Base-by-base conservation (phyloP, 1,139 yeast species). In the Geotrichum bryndzae region DNA sequence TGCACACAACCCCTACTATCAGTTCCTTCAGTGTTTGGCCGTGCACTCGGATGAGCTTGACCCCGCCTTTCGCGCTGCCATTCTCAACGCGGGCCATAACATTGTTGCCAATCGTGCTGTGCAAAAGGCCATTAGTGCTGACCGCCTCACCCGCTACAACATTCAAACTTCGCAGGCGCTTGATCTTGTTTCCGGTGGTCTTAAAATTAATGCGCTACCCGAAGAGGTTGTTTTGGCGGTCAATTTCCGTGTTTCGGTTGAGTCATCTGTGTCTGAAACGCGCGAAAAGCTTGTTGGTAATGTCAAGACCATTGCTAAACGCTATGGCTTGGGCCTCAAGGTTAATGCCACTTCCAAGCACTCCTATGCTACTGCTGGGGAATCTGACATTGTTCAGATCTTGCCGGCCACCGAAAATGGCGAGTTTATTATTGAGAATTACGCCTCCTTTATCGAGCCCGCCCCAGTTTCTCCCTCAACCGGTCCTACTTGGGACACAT, bases 131-230 rank as follows among this genome's bases (percentile, higher is more conserved):
- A 53, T 68, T 29, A 33, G 61, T 23, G 33, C 35, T 3, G 41
- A 57, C 35, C 51, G 56, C 35, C 51, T 46, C 23, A 55, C 53
- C 54, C 81, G 79, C 63, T 83, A 77, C 67, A 72, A 82, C 53
- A 76, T 86, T 57, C 78, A 79, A 51, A 85, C 90, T 0, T 79
- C 88, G 5, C 88, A 84, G 68, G 87, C 89, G 0, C 76, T 82
- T 25, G 89, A 85, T 70, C 77, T 84, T 11, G 75, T 86, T 54
- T 66, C 74, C 11, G 90, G 90, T 7, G 91, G 90, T 18, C 80
- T 80, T 50, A 86, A 86, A 70, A 76, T 83, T 27, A 86, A 86
- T 69, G 90, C 90, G 1, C 76, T 87, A 58, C 92, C 94, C 0
- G 92, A 87, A 69, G 78, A 77, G 62, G 85, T 82, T 3, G 75